Percentiles rank a stretch among this genome's conserved stretches.
Conservation (phyloP, 148 eudicot genomes). For the Chenopodium berlandieri region DNA sequence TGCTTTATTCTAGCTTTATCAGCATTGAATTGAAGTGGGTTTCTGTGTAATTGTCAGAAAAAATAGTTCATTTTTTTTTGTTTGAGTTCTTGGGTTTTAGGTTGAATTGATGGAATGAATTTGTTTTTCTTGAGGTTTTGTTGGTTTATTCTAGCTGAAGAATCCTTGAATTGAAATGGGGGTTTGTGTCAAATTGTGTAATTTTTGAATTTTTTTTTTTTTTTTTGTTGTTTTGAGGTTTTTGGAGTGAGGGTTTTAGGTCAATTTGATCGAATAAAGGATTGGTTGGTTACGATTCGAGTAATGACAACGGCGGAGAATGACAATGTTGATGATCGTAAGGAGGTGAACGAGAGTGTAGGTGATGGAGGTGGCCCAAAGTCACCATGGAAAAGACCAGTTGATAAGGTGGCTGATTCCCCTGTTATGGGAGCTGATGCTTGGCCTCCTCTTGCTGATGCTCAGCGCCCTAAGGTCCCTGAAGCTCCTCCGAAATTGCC, state of each 20-base stretch:
- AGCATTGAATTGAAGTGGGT: background rate
- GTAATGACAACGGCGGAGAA: slow-evolving; percentile 59
- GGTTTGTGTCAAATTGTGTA: background rate
- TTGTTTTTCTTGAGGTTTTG: too few species aligned
- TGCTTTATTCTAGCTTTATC: background rate
- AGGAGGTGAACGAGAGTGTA: slow-evolving; percentile 29
- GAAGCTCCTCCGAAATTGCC: slow-evolving; percentile 20
- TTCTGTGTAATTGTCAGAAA: background rate
- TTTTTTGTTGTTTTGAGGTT: background rate
- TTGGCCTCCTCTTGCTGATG: slow-evolving; percentile 78
- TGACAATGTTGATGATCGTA: slow-evolving; percentile 38
- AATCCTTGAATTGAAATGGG: slow-evolving; percentile 5
- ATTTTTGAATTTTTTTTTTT: background rate
- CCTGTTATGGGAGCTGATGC: slow-evolving; percentile 47
- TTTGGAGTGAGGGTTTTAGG: background rate
- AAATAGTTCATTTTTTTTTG: too few species aligned
- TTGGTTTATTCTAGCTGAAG: background rate
- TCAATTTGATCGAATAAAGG: background rate
- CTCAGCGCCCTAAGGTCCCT: slow-evolving; percentile 43
- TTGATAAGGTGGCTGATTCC: slow-evolving; percentile 29
- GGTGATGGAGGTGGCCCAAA: slow-evolving; percentile 32
- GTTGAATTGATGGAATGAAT: background rate
- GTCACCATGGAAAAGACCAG: slow-evolving; percentile 75
- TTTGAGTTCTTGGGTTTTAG: background rate
- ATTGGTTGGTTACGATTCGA: background rate